Conservation (phyloP, 2,329 filamentous ascomycete genomes). For the Fusarium sp. region DNA sequence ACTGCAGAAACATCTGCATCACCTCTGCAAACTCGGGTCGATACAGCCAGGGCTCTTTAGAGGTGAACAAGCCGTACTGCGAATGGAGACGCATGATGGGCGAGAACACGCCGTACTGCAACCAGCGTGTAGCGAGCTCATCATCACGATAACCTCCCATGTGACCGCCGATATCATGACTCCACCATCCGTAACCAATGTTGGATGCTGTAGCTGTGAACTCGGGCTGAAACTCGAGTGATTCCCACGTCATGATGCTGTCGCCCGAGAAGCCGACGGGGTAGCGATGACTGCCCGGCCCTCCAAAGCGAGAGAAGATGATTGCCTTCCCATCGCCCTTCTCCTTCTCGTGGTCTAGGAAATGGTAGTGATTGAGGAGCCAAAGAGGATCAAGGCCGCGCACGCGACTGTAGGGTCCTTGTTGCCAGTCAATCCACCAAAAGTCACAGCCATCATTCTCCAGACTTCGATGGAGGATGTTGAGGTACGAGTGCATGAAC, state of each 20-base stretch:
- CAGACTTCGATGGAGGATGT: conserved; percentile 65
- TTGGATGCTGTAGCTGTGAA: conserved; percentile 74
- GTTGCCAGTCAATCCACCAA: conserved; percentile 77
- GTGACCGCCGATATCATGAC: conserved; percentile 75
- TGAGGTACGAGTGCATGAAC: conserved; percentile 69
- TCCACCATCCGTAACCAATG: conserved; percentile 76
- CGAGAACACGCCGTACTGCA: conserved; percentile 70
- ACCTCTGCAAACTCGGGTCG: conserved; percentile 57
- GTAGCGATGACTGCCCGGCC: conserved; percentile 71
- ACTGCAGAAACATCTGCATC: conserved; percentile 61
- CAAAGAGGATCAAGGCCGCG: conserved; percentile 71
- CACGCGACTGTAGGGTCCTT: conserved; percentile 64
- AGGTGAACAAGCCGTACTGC: conserved; percentile 65
- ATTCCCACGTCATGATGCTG: conserved; percentile 68
- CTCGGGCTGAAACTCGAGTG: conserved; percentile 71
- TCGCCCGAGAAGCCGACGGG: conserved; percentile 74
- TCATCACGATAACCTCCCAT: conserved; percentile 66
- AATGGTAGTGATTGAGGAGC: conserved; percentile 74
- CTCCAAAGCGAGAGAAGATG: conserved; percentile 70
- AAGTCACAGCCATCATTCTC: conserved; percentile 69
- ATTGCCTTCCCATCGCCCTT: conserved; percentile 54
- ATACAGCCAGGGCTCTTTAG: conserved; percentile 71
- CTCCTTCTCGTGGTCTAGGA: conserved; percentile 58
- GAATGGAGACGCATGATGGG: conserved; percentile 72
- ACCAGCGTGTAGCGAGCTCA: conserved; percentile 69